Evolutionary conservation across 2,329 filamentous ascomycete genomes (phyloP).

Genomic region (Penicillium expansum): DNA sequence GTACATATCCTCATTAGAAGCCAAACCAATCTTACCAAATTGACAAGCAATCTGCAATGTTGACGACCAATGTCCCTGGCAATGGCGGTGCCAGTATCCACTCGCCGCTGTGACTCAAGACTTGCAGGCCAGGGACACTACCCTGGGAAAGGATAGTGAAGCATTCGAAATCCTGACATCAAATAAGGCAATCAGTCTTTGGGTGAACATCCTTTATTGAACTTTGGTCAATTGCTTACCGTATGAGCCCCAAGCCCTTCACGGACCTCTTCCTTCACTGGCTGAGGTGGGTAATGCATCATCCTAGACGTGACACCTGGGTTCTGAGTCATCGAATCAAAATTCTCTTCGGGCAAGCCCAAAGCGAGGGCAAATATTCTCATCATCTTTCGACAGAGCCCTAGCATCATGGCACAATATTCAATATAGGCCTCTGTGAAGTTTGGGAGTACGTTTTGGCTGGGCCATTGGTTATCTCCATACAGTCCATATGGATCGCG

Average conservation of each 20-base stretch:
- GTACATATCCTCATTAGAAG: accelerated
- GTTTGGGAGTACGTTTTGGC: slow-evolving; percentile 13
- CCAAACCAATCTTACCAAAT: slow-evolving; percentile 17
- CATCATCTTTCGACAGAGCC: slow-evolving; percentile 26
- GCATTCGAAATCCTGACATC: slow-evolving; percentile 37
- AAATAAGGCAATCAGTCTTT: not conserved
- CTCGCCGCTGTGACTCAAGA: slow-evolving; percentile 32
- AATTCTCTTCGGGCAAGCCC: slow-evolving; percentile 38
- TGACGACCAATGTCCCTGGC: slow-evolving; percentile 30
- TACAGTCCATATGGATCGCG: slow-evolving; percentile 19
- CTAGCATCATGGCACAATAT: slow-evolving; percentile 21
- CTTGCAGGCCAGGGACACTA: slow-evolving; percentile 36
- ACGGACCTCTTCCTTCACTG: slow-evolving; percentile 33
- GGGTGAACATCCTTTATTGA: too few relatives aligned
- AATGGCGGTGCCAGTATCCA: slow-evolving; percentile 28
- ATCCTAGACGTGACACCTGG: slow-evolving; percentile 42
- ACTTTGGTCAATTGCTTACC: slow-evolving; percentile 12
- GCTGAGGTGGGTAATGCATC: slow-evolving; percentile 42
- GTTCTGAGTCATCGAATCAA: slow-evolving; percentile 32
- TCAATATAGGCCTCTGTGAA: slow-evolving; percentile 18
- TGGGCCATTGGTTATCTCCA: slow-evolving; percentile 27
- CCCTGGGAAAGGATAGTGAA: slow-evolving; percentile 45
- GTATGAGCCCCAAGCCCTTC: slow-evolving; percentile 44
- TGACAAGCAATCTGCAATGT: slow-evolving; percentile 34
- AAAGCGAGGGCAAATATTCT: slow-evolving; percentile 43